These are phyloP conservation scores for Terfezia claveryi DNA, from an alignment of 495 filamentous ascomycete genomes.

Conservation along the genomic window DNA sequence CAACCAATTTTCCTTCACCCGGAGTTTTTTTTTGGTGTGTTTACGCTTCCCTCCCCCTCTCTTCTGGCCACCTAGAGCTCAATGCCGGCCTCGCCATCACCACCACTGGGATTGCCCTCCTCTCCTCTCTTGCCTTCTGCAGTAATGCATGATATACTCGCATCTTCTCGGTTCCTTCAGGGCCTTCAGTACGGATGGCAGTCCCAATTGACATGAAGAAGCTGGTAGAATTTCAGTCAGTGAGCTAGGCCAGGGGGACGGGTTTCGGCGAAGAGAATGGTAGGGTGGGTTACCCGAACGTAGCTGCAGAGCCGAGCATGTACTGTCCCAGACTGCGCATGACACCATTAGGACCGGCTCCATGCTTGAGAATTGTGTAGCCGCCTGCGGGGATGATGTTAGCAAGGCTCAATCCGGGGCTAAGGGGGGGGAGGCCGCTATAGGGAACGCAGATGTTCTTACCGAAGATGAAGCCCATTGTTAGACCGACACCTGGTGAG, in stretches of 20 bases:
- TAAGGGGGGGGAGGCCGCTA: too few relatives aligned
- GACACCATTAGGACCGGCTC: slow-evolving; percentile 78
- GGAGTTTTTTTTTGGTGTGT: too few relatives aligned
- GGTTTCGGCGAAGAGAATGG: background rate
- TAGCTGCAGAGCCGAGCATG: slow-evolving; percentile 90
- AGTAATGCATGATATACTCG: too few relatives aligned
- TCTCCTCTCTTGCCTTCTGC: too few relatives aligned
- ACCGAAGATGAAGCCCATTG: slow-evolving; percentile 98
- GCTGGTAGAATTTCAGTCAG: slow-evolving; percentile 25
- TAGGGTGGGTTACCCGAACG: slow-evolving; percentile 53
- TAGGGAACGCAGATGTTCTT: slow-evolving; percentile 7
- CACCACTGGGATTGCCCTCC: too few relatives aligned
- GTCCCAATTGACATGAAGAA: slow-evolving; percentile 99
- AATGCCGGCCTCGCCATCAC: too few relatives aligned
- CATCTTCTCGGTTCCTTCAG: background rate
- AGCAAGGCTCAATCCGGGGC: too few relatives aligned
- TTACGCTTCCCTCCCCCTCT: too few relatives aligned
- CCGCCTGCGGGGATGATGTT: slow-evolving; percentile 35
- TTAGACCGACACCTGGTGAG: slow-evolving; percentile 59
- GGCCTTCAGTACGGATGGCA: slow-evolving; percentile 68
- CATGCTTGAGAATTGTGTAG: slow-evolving; percentile 84
- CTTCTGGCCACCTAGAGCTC: too few relatives aligned
- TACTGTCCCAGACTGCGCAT: slow-evolving; percentile 87
- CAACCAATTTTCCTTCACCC: too few relatives aligned
- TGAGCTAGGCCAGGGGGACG: background rate